Evolutionary conservation across 768 basidiomycete genomes (phyloP), one percentile per base, ranked within the genome.

Genomic region (Leccinum subgranulosum): DNA sequence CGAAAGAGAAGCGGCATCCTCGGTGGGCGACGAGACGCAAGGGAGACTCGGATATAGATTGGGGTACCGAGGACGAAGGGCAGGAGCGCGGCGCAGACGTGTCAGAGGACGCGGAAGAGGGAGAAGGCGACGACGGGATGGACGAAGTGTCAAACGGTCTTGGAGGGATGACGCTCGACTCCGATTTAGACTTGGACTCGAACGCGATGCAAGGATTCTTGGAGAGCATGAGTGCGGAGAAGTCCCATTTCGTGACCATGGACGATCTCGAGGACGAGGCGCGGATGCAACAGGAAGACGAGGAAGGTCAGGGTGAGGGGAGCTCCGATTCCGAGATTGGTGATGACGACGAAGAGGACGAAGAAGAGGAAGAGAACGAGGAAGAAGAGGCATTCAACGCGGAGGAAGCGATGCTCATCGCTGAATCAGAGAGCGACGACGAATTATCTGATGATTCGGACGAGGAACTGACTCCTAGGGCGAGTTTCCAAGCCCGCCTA

Each of bases 41-140:
- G 46, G 86, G 78, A 0, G 87, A 87, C 66, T 86, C 85, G 28
- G 90, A 90, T 65, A 58, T 90, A 12, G 83, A 88, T 45, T 88
- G 84, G 84, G 86, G 84, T 2, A 80, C 78, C 48, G 74, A 68
- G 4, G 76, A 74, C 14, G 77, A 72, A 2, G 19, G 6, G 4
- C 39, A n/a, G 39, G 17, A n/a, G 39, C 39, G 39, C 39, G n/a
- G 4, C 11, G 19, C n/a, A 27, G 27, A 10, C n/a, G 8, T 28
- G 1, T 31, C 5, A 19, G 50, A 8, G 10, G 53, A 62, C 62
- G 71, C 67, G 7, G 63, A 50, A 15, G 54, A 31, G 2, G 51
- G 52, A 9, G 64, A 49, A 2, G 17, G 12, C 15, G 21, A 19
- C 8, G 71, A 72, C 48, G 73, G 47, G 7, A 64, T 70, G 56